Base-by-base conservation (phyloP, 169 alveolate species). In the Cryptosporidium meleagridis region DNA sequence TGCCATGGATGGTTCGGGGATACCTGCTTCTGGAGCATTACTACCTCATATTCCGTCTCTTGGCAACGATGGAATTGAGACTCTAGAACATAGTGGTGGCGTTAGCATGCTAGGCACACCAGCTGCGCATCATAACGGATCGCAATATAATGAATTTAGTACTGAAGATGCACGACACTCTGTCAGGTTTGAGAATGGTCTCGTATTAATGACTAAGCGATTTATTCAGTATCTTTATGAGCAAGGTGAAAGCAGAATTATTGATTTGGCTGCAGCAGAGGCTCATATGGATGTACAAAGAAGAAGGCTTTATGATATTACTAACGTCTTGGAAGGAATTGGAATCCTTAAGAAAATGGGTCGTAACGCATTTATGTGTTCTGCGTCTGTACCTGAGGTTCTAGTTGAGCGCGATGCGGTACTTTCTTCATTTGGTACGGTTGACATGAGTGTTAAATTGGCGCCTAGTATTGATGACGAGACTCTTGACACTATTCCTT, bases 301-400 rank as follows among this genome's bases (percentile, higher is more conserved):
- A 62, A 80, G 97, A 39, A 91, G 97, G 65, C 94, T 95, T 44
- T 95, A 95, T 85, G 97, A 95, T 69, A 95, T 95, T 44, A 95
- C 97, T 2, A 95, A 95, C 69, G 97, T 95, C 35, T 85, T 95
- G n/a, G 96, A 95, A 69, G 97, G 97, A 35, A 94, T 91, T 72
- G 94, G 94, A 10, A 75, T 91, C 35, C 87, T 91, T 41, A 75
- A 91, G 59, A 91, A 91, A 41, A 85, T 86, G 93, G 89, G 89
- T 6, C 75, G 89, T 29, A 80, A 80, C 62, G 89, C 89, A 10
- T 80, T 80, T 14, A 80, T 80, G 89, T 80, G 89, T 2, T 59
- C 89, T 41, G 89, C 89, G 10, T 62, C 89, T n/a, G 89, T 80
- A n/a, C 89, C 89, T 0, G 89, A 80, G 31, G 89, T 80, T n/a